Evolutionary conservation across 2,329 filamentous ascomycete species (phyloP).

Genomic region (Alternaria gansuensis): DNA sequence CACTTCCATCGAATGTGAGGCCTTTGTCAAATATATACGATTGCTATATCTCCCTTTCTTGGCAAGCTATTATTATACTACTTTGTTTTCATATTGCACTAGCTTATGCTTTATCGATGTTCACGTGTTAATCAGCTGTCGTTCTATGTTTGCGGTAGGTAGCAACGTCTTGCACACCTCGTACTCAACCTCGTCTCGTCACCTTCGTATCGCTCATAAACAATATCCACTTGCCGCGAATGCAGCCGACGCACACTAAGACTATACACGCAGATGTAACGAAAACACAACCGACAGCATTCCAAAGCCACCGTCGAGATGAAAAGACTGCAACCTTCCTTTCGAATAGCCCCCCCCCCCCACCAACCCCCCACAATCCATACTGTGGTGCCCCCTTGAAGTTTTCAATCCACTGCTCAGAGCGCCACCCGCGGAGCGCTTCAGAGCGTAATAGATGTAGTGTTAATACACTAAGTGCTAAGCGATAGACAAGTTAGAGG

Average conservation of each 20-base stretch:
- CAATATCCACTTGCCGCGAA: constrained; percentile 7
- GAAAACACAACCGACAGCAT: background rate
- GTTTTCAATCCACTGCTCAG: too few species aligned
- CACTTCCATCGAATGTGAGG: constrained; percentile 6
- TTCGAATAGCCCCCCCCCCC: background rate
- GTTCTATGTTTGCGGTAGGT: background rate
- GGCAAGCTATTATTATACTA: constrained; percentile 9
- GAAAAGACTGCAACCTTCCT: background rate
- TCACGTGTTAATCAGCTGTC: background rate
- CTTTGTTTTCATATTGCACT: background rate
- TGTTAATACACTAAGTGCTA: too few species aligned
- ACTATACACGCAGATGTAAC: background rate
- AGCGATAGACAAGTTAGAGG: too few species aligned
- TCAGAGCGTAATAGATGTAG: too few species aligned
- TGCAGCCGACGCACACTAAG: background rate
- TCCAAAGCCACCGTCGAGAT: background rate
- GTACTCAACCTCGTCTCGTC: background rate
- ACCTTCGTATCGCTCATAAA: background rate
- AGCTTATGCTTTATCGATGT: background rate
- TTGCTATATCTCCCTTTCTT: background rate
- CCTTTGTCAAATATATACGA: constrained; percentile 12
- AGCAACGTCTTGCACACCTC: background rate
- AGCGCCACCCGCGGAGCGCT: too few species aligned
- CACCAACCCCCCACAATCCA: background rate
- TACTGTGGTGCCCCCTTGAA: too few species aligned